Conservation (phyloP, 495 filamentous ascomycete species). For the Penicillium angulare region DNA sequence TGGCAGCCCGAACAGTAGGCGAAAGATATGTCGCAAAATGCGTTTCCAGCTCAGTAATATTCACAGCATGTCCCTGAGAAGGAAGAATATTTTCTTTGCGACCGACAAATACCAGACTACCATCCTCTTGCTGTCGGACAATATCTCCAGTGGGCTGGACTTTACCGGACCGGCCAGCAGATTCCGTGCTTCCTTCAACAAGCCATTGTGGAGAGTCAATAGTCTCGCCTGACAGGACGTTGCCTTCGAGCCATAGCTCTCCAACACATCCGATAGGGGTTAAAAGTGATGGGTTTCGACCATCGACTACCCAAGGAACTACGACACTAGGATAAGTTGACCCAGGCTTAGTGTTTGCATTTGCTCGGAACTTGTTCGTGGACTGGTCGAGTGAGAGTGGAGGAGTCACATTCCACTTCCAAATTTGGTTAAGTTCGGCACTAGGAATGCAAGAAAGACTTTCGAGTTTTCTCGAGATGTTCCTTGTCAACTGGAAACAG, state of each 20-base stretch:
- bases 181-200: constrained; percentile 24
- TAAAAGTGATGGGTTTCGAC: constrained; percentile 28
- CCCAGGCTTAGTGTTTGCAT: constrained; percentile 24
- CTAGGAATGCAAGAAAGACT: constrained; percentile 38
- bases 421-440: constrained; percentile 36
- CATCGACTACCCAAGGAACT: constrained; percentile 35
- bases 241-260: constrained; percentile 34
- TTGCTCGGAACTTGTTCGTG: constrained; percentile 26
- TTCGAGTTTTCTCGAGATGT: constrained; percentile 20
- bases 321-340: constrained; percentile 27
- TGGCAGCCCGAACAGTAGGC: constrained; percentile 21
- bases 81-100: constrained; percentile 30
- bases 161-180: constrained; percentile 25
- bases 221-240: constrained; percentile 21
- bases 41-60: constrained; percentile 31
- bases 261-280: constrained; percentile 33
- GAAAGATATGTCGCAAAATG: constrained; percentile 31
- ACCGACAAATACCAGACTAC: constrained; percentile 29
- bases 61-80: constrained; percentile 35
- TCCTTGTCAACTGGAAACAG: constrained; percentile 27
- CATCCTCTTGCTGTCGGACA: constrained; percentile 28
- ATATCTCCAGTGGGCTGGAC: constrained; percentile 34
- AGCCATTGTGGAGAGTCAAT: constrained; percentile 36
- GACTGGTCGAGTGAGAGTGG: constrained; percentile 26
- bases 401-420: constrained; percentile 35